phyloP scores from a whole-genome alignment of 2,329 filamentous ascomycete species.

The Raffaelea arxii region DNA sequence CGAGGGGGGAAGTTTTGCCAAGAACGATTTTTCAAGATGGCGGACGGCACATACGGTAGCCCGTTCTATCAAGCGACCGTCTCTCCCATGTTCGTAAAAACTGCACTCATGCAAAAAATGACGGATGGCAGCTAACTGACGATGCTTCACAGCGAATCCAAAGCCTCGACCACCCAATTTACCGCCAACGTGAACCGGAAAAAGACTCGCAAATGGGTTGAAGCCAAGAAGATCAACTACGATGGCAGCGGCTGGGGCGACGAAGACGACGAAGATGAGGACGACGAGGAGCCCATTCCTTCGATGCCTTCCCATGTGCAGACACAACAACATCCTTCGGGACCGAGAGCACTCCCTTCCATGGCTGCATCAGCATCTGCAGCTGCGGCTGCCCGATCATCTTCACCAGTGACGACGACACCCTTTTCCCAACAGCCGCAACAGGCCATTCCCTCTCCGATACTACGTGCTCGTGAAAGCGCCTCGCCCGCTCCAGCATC shows the following conservation, averaged over 20 bases:
- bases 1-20: too few relatives aligned
- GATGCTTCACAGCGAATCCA: slow-evolving; percentile 13
- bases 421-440: too few relatives aligned
- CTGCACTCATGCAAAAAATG: background rate
- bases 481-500: slow-evolving; percentile 13
- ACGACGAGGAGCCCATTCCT: slow-evolving; percentile 35
- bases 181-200: slow-evolving; percentile 78
- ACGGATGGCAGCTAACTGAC: background rate
- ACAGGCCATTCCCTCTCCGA: too few relatives aligned
- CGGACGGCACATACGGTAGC: slow-evolving; percentile 21
- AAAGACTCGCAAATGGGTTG: slow-evolving; percentile 92
- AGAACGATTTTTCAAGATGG: slow-evolving; percentile 8
- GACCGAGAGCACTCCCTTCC: slow-evolving; percentile 3
- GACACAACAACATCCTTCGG: background rate
- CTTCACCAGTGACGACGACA: slow-evolving; percentile 3
- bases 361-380: background rate
- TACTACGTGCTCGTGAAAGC: too few relatives aligned
- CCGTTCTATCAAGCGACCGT: slow-evolving; percentile 16
- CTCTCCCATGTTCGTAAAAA: slow-evolving; percentile 15
- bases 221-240: slow-evolving; percentile 78
- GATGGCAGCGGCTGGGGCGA: slow-evolving; percentile 92
- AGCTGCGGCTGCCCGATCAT: slow-evolving; percentile 4
- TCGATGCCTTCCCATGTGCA: background rate
- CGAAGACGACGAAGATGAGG: slow-evolving; percentile 52
- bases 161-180: slow-evolving; percentile 35